Evolutionary conservation across 352 stramenopile genomes (phyloP).

Genomic region (Paralagenidium karlingii): DNA sequence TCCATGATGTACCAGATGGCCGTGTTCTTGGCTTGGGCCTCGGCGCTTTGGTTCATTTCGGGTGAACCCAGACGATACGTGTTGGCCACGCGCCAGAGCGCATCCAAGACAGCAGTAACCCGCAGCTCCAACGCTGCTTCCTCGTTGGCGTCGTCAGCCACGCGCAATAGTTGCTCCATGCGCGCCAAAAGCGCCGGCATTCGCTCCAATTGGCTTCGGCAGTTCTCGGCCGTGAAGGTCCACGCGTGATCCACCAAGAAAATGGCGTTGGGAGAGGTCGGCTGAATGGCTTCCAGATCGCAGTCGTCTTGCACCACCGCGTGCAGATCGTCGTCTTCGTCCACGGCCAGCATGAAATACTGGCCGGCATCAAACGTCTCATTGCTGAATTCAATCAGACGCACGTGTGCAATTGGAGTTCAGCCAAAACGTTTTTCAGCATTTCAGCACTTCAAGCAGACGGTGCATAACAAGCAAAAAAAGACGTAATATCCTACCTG

Average conservation of each 20-base stretch:
- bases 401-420: neutral
- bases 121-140: slow-evolving; percentile 11
- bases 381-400: slow-evolving; percentile 8
- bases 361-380: slow-evolving; percentile 32
- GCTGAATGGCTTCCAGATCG: slow-evolving; percentile 17
- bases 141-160: slow-evolving; percentile 5
- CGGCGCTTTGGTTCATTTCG: too few species aligned
- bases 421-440: neutral
- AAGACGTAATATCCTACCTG: slow-evolving; percentile 9
- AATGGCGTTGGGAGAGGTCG: slow-evolving; percentile 19
- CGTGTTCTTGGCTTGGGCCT: too few species aligned
- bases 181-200: slow-evolving; percentile 19
- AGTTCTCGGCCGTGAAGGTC: slow-evolving; percentile 34
- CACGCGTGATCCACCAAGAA: slow-evolving; percentile 44
- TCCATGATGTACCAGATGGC: slow-evolving; percentile 53
- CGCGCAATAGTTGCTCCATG: slow-evolving; percentile 35
- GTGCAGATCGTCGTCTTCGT: slow-evolving; percentile 31
- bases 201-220: slow-evolving; percentile 14
- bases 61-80: slow-evolving; percentile 25
- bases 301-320: slow-evolving; percentile 29
- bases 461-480: neutral
- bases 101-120: slow-evolving; percentile 12
- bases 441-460: neutral
- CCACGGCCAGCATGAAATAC: slow-evolving; percentile 28
- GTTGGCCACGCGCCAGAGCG: slow-evolving; percentile 32